phyloP scores from a whole-genome alignment of 1,284 basidiomycete genomes.

The Serendipita sp. region DNA sequence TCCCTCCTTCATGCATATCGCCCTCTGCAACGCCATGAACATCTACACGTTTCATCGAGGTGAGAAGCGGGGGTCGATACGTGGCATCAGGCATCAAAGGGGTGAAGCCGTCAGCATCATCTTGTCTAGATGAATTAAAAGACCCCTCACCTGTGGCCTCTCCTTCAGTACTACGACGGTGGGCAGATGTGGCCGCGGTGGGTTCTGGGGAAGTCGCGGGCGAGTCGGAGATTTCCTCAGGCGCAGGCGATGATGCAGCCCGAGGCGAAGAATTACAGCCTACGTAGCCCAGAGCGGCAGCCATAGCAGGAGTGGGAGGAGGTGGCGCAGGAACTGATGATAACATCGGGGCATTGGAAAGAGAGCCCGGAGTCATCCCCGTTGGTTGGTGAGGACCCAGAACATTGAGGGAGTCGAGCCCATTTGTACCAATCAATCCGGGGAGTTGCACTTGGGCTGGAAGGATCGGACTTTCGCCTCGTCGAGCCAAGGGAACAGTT shows the following conservation, averaged over 20 bases:
- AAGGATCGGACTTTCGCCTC: not conserved
- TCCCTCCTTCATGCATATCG: conserved; percentile 1
- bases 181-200: not conserved
- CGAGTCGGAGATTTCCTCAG: not conserved
- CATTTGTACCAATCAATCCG: not conserved
- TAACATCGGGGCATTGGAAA: not conserved
- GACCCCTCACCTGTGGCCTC: not conserved
- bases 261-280: not conserved
- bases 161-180: not conserved
- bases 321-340: not conserved
- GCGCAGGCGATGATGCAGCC: not conserved
- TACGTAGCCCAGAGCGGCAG: not conserved
- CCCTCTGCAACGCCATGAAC: not conserved
- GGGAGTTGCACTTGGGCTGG: not conserved
- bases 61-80: not conserved
- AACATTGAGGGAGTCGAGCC: not conserved
- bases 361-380: not conserved
- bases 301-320: not conserved
- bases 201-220: not conserved
- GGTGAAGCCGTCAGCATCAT: not conserved
- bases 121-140: not conserved
- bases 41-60: not conserved
- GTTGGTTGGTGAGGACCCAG: too few relatives aligned
- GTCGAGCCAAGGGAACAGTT: not conserved
- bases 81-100: not conserved